phyloP scores from a whole-genome alignment of 2,329 filamentous ascomycete species.

The Mariannaea elegans region DNA sequence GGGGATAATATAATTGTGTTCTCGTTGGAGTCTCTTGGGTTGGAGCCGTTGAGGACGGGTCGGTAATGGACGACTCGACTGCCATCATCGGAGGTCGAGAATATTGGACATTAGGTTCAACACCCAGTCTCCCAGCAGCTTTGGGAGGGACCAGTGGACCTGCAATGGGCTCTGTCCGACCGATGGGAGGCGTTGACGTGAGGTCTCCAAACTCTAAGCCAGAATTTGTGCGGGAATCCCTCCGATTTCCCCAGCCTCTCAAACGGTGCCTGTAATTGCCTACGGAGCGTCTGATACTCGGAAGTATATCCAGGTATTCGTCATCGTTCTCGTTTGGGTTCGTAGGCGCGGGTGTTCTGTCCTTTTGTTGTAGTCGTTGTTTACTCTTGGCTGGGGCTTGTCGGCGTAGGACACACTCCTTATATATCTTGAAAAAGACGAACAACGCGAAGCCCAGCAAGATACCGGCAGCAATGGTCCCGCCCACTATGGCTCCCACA shows the following conservation, averaged over 20 bases:
- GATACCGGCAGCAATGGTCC: constrained; percentile 28
- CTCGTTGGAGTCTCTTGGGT: neutral
- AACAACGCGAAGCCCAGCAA: constrained; percentile 29
- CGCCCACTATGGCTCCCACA: constrained; percentile 31
- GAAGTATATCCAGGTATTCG: neutral
- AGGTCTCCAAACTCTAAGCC: constrained; percentile 27
- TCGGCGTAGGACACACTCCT: constrained; percentile 14
- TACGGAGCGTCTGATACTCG: neutral
- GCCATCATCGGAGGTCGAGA: neutral
- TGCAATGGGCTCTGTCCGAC: neutral
- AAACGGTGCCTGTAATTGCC: neutral
- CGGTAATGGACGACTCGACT: neutral
- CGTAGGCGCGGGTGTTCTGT: neutral
- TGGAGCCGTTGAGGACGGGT: neutral
- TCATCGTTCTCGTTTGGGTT: neutral
- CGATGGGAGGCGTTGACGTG: constrained; percentile 5
- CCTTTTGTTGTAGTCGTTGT: neutral
- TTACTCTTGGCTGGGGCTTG: neutral
- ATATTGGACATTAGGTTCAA: constrained; percentile 1
- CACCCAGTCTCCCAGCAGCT: constrained; percentile 27
- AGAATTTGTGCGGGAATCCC: constrained; percentile 23
- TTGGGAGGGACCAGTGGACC: constrained; percentile 22
- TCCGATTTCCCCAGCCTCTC: neutral
- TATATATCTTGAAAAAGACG: constrained; percentile 28
- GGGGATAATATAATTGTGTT: neutral